Evolutionary conservation across 495 filamentous ascomycete genomes (phyloP), one percentile per base, ranked within the genome.

Genomic region (Tuber brumale): DNA sequence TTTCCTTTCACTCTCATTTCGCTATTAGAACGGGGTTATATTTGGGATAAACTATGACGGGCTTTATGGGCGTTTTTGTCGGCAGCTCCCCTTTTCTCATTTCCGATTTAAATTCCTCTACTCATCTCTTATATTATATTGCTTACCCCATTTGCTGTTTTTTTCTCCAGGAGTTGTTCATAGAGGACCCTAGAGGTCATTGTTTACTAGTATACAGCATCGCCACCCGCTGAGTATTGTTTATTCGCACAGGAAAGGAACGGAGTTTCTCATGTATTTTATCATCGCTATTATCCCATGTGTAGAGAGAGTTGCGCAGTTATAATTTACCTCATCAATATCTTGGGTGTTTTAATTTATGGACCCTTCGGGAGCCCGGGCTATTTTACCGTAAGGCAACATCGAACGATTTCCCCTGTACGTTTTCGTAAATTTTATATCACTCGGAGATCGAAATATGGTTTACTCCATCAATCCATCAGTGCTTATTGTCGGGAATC

Each of bases 11-110:
- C 71, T 75, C 79, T 74, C 75, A 39, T 41, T 72, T 78, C 79
- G 76, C 79, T 80, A 80, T 75, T 80, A 80, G 78, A 80, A 77
- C 72, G 57, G 78, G 78, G 73, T 79, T 80, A 80, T 76, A 77
- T 79, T 80, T 80, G 76, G 78, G 78, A 80, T 80, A 80, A 79
- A 80, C 78, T 74, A 80, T 80, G 78, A 80, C 75, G 78, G 78
- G 79, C 72, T 77, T 80, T 80, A 66, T 79, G 78, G 78, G 78
- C 78, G 78, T 80, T 80, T 80, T 76, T 79, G 75, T 80, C 78
- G 72, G 76, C 76, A 77, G 44, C 78, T 79, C 79, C 72, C 42
- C 70, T n/a, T 72, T 39, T 73, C 79, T 75, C 51, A 78, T 78
- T 51, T 76, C 75, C 23, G 51, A 75, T 73, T 76, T 80, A 80